Evolutionary conservation across 257 asterid genomes (phyloP), one percentile per base, ranked within the genome.

Genomic region (Echites panduratus): DNA sequence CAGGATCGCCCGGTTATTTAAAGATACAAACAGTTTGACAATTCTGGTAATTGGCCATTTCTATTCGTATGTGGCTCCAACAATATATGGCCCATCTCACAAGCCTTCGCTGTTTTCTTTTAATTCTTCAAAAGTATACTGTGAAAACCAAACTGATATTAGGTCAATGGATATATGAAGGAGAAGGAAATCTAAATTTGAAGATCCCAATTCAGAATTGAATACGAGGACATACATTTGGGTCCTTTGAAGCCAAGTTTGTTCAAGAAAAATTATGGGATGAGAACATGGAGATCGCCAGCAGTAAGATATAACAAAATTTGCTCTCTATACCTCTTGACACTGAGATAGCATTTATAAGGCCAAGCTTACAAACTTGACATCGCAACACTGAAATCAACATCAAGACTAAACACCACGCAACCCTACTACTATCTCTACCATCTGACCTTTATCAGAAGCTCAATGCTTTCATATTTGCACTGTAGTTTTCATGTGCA

Each of bases 41-140:
- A 70, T 70, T 67, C 24, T 45, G 48, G 71, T 45, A 7, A 54
- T 13, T 22, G 38, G 57, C n/a, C 71, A 16, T 67, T 22, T 44
- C 3, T 48, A 45, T 22, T 24, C 57, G 11, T 43, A 67, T 6
- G 52, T 20, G 27, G 9, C 27, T 0, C 27, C 12, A 64, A 29
- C 38, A 57, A 12, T 2, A 19, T 17, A 38, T 35, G 27, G 16
- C 68, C 26, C 45, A 62, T 29, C 38, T 35, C 35, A 19, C 4
- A 19, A 27, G n/a, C 41, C 41, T 26, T 10, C 1, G 5, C 68
- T 1, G 7, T 17, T 14, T 63, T 26, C 68, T 19, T 63, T 35
- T 9, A 7, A 2, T 40, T 63, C 38, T 9, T 19, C 2, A 63
- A 63, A n/a, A 35, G 2, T 35, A 20, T 12, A 35, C 68, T 63